Conservation (phyloP, 345 rosid genomes). For the Camelina sativa region DNA sequence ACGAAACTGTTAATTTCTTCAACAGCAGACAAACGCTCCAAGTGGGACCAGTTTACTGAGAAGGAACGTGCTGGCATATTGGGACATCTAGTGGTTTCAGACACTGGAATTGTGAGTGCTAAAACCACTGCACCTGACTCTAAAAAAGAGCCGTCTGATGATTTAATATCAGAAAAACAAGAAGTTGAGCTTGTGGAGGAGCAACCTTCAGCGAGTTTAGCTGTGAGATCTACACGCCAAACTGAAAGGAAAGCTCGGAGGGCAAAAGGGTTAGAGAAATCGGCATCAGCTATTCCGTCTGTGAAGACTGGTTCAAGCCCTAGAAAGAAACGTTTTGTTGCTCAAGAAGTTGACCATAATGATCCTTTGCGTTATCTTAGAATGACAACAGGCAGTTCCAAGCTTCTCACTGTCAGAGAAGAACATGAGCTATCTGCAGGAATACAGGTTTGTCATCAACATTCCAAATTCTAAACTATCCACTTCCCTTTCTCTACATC, state of each 20-base stretch:
- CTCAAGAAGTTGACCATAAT: conserved; percentile 67
- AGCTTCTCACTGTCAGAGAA: conserved; percentile 86
- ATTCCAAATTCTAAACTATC: conserved; percentile 11
- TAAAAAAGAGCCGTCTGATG: conserved; percentile 48
- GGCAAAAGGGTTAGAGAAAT: conserved; percentile 69
- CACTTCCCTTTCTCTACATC: conserved; percentile 1
- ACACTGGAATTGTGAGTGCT: conserved; percentile 41
- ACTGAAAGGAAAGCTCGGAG: conserved; percentile 79
- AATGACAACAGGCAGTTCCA: conserved; percentile 66
- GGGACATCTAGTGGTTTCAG: conserved; percentile 54
- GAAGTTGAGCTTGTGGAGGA: conserved; percentile 64
- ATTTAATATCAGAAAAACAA: conserved; percentile 55
- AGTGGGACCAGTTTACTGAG: conserved; percentile 57
- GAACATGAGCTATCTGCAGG: conserved; percentile 78
- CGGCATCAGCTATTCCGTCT: conserved; percentile 57
- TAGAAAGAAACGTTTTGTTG: conserved; percentile 62
- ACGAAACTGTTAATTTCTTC: conserved; percentile 43
- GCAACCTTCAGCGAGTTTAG: conserved; percentile 55
- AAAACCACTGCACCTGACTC: conserved; percentile 39
- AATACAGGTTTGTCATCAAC: conserved; percentile 72
- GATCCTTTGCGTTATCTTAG: conserved; percentile 86
- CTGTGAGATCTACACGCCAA: conserved; percentile 80
- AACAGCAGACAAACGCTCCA: conserved; percentile 45
- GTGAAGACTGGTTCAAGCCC: conserved; percentile 57
- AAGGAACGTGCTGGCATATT: conserved; percentile 60